Base-by-base conservation (phyloP, 2,329 filamentous ascomycete genomes). In the Talaromyces sp. region DNA sequence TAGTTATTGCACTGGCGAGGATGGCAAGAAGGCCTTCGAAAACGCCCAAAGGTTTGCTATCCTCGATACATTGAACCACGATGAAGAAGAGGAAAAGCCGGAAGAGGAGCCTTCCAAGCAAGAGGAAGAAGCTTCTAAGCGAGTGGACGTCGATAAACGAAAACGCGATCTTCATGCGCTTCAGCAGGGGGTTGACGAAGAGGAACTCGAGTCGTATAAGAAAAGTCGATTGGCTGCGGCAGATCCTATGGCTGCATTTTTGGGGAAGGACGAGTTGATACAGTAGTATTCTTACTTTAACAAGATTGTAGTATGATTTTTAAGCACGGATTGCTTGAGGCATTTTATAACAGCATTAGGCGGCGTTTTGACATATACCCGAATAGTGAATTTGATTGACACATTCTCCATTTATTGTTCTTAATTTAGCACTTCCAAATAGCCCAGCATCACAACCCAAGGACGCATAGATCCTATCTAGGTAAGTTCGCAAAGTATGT, bases 1-100 rank as follows among this genome's bases (percentile, higher is more conserved):
- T 74, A 96, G 91, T 68, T 99, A 97, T 69, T 99, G 94, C 73
- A 97, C 93, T 0, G 94, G 94, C 25, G 90, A 94, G 61, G 89
- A 89, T 59, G 94, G 94, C 36, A 95, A 86, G 72, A 77, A 77
- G 61, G 92, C 91, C 1, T 91, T 89, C 73, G 87, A 92, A 65
- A 87, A 89, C 58, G 86, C 89, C 0, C 86, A 94, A 63, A 78
- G 78, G 33, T 76, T 86, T 70, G 72, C 81, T 56, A 75, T 76
- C 36, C 67, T 74, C 19, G 68, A 67, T 11, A 62, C 60, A n/a
- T 60, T 57, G 17, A 54, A 63, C 1, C 60, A 64, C 28, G 60
- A 61, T 11, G 61, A 62, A 5, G 61, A 66, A 56, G 52, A 61
- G 59, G 58, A 63, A 43, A 50, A 63, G 51, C 62, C 65, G 19